Evolutionary conservation across 1,139 yeast species (phyloP).

Genomic region (Eremothecium cymbalariae): DNA sequence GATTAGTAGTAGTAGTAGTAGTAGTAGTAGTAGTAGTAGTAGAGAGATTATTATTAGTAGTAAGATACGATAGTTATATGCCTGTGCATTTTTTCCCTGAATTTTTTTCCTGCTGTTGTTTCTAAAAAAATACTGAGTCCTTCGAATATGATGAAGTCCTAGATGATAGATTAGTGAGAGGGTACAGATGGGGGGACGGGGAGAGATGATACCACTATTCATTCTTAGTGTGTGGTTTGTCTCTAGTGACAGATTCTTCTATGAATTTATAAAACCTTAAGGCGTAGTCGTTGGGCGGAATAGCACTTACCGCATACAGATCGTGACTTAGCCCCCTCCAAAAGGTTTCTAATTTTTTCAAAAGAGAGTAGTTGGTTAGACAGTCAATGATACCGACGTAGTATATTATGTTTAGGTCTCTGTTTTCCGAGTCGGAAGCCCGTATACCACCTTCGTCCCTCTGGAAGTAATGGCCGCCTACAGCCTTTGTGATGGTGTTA

Average conservation of each 20-base stretch:
- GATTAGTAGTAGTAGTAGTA: too few relatives aligned
- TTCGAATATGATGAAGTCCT: too few relatives aligned
- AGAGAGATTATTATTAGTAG: too few relatives aligned
- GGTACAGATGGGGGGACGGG: too few relatives aligned
- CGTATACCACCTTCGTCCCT: slow-evolving; percentile 82
- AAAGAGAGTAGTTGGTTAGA: slow-evolving; percentile 70
- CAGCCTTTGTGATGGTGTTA: slow-evolving; percentile 2
- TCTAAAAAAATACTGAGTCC: too few relatives aligned
- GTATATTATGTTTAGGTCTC: slow-evolving; percentile 64
- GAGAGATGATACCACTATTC: too few relatives aligned
- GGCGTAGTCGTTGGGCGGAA: slow-evolving; percentile 88
- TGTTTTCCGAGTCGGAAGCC: slow-evolving; percentile 58
- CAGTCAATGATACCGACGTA: slow-evolving; percentile 94
- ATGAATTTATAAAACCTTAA: slow-evolving; percentile 74
- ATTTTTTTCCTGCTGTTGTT: too few relatives aligned
- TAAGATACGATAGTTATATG: too few relatives aligned
- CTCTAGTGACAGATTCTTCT: slow-evolving; percentile 21
- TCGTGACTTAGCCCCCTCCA: slow-evolving; percentile 71
- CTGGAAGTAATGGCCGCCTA: slow-evolving; percentile 45
- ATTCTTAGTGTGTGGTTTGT: slow-evolving; percentile 9
- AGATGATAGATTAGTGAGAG: too few relatives aligned
- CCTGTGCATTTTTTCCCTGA: too few relatives aligned
- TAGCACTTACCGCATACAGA: slow-evolving; percentile 68
- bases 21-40: too few relatives aligned
- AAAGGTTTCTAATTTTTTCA: slow-evolving; percentile 77